Conservation (phyloP, 2,329 filamentous ascomycete species). For the Metarhizium sp. region DNA sequence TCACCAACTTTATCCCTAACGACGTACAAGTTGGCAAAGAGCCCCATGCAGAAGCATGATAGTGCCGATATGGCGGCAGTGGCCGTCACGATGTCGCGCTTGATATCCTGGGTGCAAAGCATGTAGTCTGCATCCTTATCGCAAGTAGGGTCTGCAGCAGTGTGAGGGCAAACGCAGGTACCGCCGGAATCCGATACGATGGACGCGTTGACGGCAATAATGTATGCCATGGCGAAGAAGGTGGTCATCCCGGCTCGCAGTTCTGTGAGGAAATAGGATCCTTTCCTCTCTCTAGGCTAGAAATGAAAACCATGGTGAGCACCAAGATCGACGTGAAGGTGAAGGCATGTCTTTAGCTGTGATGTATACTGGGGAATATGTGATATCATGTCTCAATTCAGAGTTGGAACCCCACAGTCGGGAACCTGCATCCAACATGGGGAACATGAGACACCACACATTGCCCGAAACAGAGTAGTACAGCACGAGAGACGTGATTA, state of each 20-base stretch:
- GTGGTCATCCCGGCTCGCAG: conserved; percentile 74
- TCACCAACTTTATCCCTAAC: background rate
- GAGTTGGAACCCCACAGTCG: background rate
- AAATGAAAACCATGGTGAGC: background rate
- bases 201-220: conserved; percentile 43
- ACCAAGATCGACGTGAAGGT: background rate
- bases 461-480: background rate
- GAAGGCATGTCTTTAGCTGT: background rate
- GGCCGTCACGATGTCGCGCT: conserved; percentile 73
- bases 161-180: conserved; percentile 61
- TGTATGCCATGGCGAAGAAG: conserved; percentile 57
- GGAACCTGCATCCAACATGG: background rate
- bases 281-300: conserved; percentile 62
- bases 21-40: conserved; percentile 64
- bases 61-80: conserved; percentile 76
- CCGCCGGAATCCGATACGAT: conserved; percentile 58
- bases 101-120: conserved; percentile 54
- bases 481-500: background rate
- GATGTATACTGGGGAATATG: background rate
- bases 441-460: background rate
- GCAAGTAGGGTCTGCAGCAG: conserved; percentile 43
- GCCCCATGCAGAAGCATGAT: conserved; percentile 73
- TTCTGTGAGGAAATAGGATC: conserved; percentile 73
- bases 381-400: background rate
- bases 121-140: conserved; percentile 46